phyloP scores from a whole-genome alignment of 129 eudicot species.

The Scalesia atractyloides region DNA sequence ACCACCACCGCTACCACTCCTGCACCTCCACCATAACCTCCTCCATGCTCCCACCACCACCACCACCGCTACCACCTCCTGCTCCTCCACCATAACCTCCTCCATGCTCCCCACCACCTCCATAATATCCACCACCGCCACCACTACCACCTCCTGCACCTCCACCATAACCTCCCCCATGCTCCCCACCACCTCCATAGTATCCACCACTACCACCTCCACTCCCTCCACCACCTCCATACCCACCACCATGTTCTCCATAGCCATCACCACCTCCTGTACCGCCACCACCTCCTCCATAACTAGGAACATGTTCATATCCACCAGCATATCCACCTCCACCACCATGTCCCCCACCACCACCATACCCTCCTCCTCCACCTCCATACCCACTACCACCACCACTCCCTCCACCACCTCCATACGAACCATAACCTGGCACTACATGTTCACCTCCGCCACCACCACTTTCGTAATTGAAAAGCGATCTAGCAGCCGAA shows the following conservation, averaged over 20 bases:
- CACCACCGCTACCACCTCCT: too few species aligned
- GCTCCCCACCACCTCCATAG: slow-evolving; percentile 48
- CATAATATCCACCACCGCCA: slow-evolving; percentile 29
- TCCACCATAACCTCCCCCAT: slow-evolving; percentile 43
- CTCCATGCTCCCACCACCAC: slow-evolving; percentile 15
- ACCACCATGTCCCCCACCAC: slow-evolving; percentile 42
- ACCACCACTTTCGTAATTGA: slow-evolving; percentile 32
- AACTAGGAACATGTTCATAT: slow-evolving; percentile 40
- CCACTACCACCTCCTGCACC: slow-evolving; percentile 40
- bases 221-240: slow-evolving; percentile 51
- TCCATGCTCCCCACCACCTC: slow-evolving; percentile 20
- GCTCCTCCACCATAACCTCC: background rate
- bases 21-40: too few species aligned
- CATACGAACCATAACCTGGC: slow-evolving; percentile 28
- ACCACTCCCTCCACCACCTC: slow-evolving; percentile 38
- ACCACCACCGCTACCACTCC: too few species aligned
- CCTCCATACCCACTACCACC: slow-evolving; percentile 37
- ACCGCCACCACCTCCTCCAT: slow-evolving; percentile 45
- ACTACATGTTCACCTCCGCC: slow-evolving; percentile 32
- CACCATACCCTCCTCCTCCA: slow-evolving; percentile 41
- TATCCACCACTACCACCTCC: slow-evolving; percentile 50
- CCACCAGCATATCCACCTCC: slow-evolving; percentile 39
- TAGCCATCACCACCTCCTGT: slow-evolving; percentile 48
- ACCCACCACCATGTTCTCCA: slow-evolving; percentile 52
- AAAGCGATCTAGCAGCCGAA: slow-evolving; percentile 50